Percentiles rank a stretch among this genome's conserved stretches.
These are phyloP conservation scores for Pichia inconspicua DNA, from an alignment of 1,139 yeast species.

Conservation along the genomic window DNA sequence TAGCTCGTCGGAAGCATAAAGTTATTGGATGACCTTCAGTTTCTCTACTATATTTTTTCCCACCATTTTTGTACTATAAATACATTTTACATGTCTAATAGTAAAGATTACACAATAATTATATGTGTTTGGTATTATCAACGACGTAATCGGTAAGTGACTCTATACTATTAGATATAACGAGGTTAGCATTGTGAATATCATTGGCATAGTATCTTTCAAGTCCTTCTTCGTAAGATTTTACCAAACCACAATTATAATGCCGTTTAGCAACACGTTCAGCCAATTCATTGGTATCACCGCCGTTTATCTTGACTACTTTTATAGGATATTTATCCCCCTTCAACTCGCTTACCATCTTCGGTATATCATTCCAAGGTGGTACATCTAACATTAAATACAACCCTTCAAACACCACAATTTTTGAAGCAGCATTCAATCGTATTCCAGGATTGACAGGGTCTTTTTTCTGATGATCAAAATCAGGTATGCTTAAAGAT, in stretches of 20 bases:
- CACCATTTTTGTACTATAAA: background rate
- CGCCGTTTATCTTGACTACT: constrained; percentile 8
- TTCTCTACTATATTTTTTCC: background rate
- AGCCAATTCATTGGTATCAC: constrained; percentile 3
- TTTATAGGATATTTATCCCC: constrained; percentile 34
- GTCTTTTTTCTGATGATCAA: constrained; percentile 65
- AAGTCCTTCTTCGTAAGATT: constrained; percentile 49
- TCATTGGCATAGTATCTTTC: constrained; percentile 64
- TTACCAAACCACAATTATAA: constrained; percentile 57
- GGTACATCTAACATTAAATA: constrained; percentile 35
- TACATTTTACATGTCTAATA: background rate
- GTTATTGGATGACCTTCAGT: background rate
- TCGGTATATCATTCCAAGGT: constrained; percentile 41
- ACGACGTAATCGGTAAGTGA: constrained; percentile 7
- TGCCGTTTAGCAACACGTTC: constrained; percentile 66
- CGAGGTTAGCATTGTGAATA: constrained; percentile 53
- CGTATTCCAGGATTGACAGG: constrained; percentile 48
- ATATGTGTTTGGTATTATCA: constrained; percentile 1
- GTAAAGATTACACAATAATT: background rate
- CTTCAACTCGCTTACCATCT: constrained; percentile 22
- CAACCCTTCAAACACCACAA: constrained; percentile 60
- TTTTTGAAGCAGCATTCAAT: constrained; percentile 36
- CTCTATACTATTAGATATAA: constrained; percentile 36
- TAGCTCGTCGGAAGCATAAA: constrained; percentile 42
- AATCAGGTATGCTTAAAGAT: constrained; percentile 56